Conservation (phyloP, 2,329 filamentous ascomycete genomes). For the Penicillium italicum region DNA sequence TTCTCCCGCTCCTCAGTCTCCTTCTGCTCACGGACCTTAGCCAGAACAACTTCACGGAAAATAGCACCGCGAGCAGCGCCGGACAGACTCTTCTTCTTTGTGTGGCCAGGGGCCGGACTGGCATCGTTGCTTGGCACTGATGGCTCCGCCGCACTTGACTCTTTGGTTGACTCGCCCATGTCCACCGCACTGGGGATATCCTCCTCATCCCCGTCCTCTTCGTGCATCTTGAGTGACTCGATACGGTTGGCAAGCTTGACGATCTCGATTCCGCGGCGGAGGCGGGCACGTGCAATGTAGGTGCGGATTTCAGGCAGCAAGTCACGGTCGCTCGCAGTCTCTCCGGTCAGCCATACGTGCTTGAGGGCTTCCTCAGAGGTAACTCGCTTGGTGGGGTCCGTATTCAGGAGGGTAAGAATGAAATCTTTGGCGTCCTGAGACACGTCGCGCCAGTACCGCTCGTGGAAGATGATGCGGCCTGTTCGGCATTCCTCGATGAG, state of each 20-base stretch:
- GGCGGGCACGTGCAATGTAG: slow-evolving; percentile 85
- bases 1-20: slow-evolving; percentile 74
- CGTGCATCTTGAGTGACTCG: slow-evolving; percentile 87
- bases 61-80: slow-evolving; percentile 66
- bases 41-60: slow-evolving; percentile 89
- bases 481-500: slow-evolving; percentile 90
- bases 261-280: slow-evolving; percentile 90
- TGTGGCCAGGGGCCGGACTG: slow-evolving; percentile 19
- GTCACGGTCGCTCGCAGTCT: slow-evolving; percentile 92
- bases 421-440: slow-evolving; percentile 94
- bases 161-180: slow-evolving; percentile 55
- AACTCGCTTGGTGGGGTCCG: slow-evolving; percentile 70
- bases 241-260: slow-evolving; percentile 96
- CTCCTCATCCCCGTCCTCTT: slow-evolving; percentile 76
- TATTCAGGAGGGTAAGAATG: slow-evolving; percentile 75
- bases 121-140: slow-evolving; percentile 23
- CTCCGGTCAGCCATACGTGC: slow-evolving; percentile 85
- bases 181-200: slow-evolving; percentile 58
- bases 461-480: slow-evolving; percentile 85
- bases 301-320: slow-evolving; percentile 94
- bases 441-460: slow-evolving; percentile 97
- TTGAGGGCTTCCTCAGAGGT: slow-evolving; percentile 75
- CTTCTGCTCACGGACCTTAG: slow-evolving; percentile 90
- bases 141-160: slow-evolving; percentile 10
- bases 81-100: slow-evolving; percentile 53